Base-by-base conservation (phyloP, 306 rosid genomes). In the Cyamopsis tetragonoloba region DNA sequence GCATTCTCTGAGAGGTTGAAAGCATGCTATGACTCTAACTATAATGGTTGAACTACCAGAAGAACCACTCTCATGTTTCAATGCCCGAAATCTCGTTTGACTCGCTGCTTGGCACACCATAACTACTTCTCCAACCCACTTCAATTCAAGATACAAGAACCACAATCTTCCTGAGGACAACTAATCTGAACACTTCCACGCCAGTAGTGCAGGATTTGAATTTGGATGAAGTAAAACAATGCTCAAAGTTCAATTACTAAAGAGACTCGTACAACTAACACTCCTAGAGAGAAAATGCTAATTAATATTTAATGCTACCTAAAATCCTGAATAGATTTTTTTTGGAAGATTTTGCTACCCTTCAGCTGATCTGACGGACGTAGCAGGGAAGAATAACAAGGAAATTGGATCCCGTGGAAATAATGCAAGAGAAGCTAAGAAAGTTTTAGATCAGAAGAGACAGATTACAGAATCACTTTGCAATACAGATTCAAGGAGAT, bases 71-170 rank as follows among this genome's bases (percentile, higher is more conserved):
- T 85, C 91, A 78, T 91, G 91, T 89, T 88, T 91, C 86, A 83
- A 85, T 80, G 95, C 95, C 81, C 98, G 95, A 88, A 91, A 91
- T 91, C 85, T 91, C 74, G 98, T 91, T 82, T 91, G 95, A 73
- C 88, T 62, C 41, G 98, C 98, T 74, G 98, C 88, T 88, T 91
- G 96, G 95, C 98, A 68, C 72, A 88, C 98, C 98, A 91, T 88
- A 83, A 88, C 96, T 91, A 91, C 82, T 76, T 62, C 78, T n/a
- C 84, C 72, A 62, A 70, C 87, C 82, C 95, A 50, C 91, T 50
- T 30, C 77, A 73, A 73, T 81, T 83, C 62, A 72, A 75, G 66
- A 62, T 6, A 32, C 66, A 73, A 53, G 66, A 55, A 72, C 70
- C 75, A 67, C 79, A 69, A 70, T 62, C 70, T 84, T 80, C 76